A percentile compares a stretch with the other conserved stretches of the same genome.
These are phyloP conservation scores for Vairimorpha apis DNA, from an alignment of 371 early-diverging fungal species.

Conservation along the genomic window DNA sequence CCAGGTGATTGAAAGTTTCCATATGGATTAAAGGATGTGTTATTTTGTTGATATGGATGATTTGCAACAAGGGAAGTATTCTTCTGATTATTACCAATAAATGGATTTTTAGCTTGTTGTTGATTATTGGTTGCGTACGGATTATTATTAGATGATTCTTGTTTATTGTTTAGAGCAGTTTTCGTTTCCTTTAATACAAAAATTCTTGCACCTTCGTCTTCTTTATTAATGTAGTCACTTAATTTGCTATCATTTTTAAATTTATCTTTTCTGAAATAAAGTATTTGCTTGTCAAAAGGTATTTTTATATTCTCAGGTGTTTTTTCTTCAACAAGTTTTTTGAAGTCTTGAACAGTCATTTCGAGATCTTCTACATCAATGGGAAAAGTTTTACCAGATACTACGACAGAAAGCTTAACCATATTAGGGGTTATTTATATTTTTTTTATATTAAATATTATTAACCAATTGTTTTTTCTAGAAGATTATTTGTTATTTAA, in stretches of 20 bases:
- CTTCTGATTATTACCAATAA: neutral
- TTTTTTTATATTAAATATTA: neutral
- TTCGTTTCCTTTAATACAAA: slow-evolving; percentile 18
- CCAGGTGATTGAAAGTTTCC: neutral
- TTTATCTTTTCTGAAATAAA: slow-evolving; percentile 22
- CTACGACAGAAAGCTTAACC: neutral
- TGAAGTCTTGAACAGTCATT: slow-evolving; percentile 31
- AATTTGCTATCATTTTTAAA: slow-evolving; percentile 19
- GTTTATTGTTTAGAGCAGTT: neutral
- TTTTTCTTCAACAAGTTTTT: slow-evolving; percentile 19
- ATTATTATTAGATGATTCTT: neutral
- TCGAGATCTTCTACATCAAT: slow-evolving; percentile 22
- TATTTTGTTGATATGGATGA: slow-evolving; percentile 11
- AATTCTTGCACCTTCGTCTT: slow-evolving; percentile 9
- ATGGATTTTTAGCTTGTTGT: neutral
- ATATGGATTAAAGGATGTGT: too few relatives aligned
- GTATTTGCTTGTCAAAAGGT: slow-evolving; percentile 8
- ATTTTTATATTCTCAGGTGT: slow-evolving; percentile 10
- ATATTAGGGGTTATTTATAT: neutral
- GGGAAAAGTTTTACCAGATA: neutral
- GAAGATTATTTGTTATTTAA: too few relatives aligned
- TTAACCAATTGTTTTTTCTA: too few relatives aligned
- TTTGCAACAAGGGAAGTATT: neutral
- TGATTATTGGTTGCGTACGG: slow-evolving; percentile 2
- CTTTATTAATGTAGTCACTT: slow-evolving; percentile 17